These are phyloP conservation scores for Paramecium caudatum DNA, from an alignment of 73 alveolate species.

Conservation along the genomic window DNA sequence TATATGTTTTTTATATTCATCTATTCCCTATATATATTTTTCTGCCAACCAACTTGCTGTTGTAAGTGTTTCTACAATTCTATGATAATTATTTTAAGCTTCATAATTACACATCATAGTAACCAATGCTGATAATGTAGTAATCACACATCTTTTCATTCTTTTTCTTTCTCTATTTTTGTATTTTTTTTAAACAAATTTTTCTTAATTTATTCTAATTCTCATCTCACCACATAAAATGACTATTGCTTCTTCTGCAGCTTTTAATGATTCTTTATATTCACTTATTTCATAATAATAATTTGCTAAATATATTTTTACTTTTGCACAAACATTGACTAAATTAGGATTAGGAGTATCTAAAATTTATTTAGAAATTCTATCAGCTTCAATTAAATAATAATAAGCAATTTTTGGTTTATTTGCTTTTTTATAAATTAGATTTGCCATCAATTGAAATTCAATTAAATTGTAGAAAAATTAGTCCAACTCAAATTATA, in stretches of 20 bases:
- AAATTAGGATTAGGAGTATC: slow-evolving; percentile 61
- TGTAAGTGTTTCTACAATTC: slow-evolving; percentile 50
- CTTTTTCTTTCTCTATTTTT: slow-evolving; percentile 56
- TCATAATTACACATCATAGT: slow-evolving; percentile 62
- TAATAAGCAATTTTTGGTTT: slow-evolving; percentile 63
- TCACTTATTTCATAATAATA: slow-evolving; percentile 30
- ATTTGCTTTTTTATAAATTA: slow-evolving; percentile 25
- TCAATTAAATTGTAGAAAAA: slow-evolving; percentile 28
- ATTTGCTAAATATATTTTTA: slow-evolving; percentile 44
- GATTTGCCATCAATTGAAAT: background rate
- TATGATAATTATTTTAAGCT: slow-evolving; percentile 51
- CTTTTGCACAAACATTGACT: slow-evolving; percentile 42
- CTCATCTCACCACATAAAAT: slow-evolving; percentile 58
- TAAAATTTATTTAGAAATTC: slow-evolving; percentile 8
- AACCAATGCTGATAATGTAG: slow-evolving; percentile 41
- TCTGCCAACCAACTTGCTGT: slow-evolving; percentile 66
- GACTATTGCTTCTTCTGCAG: slow-evolving; percentile 44
- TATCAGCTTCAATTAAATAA: slow-evolving; percentile 51
- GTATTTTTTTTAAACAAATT: slow-evolving; percentile 29
- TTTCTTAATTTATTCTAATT: slow-evolving; percentile 44
- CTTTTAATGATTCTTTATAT: slow-evolving; percentile 25
- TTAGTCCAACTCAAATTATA: slow-evolving; percentile 59
- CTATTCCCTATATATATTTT: slow-evolving; percentile 47
- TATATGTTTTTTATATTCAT: slow-evolving; percentile 48
- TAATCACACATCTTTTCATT: slow-evolving; percentile 41